phyloP scores from a whole-genome alignment of 2,329 filamentous ascomycete genomes.

The Zasmidium citrigriseum region DNA sequence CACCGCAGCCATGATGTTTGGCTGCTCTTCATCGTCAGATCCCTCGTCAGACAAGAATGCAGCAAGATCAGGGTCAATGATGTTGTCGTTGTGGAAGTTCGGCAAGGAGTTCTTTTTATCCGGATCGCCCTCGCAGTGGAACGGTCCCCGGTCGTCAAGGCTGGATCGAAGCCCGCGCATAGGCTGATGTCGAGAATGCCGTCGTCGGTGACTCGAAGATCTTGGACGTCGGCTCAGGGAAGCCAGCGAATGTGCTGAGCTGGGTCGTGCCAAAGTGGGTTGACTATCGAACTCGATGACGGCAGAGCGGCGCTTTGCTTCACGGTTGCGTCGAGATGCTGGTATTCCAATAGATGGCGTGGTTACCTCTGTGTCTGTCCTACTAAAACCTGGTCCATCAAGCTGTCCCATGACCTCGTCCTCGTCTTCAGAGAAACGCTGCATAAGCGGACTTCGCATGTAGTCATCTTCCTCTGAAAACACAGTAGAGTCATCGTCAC shows the following conservation, averaged over 20 bases:
- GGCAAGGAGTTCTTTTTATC: constrained; percentile 68
- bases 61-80: constrained; percentile 94
- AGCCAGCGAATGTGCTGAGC: constrained; percentile 85
- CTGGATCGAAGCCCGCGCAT: constrained; percentile 67
- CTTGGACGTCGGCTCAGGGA: constrained; percentile 71
- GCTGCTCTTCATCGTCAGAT: constrained; percentile 84
- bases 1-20: constrained; percentile 79
- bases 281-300: constrained; percentile 87
- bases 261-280: constrained; percentile 78
- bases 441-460: constrained; percentile 24
- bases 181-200: constrained; percentile 84
- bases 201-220: constrained; percentile 77
- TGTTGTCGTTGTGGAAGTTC: constrained; percentile 97
- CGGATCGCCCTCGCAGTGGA: constrained; percentile 75
- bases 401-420: constrained; percentile 17
- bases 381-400: constrained; percentile 27
- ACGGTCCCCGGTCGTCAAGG: constrained; percentile 81
- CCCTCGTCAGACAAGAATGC: constrained; percentile 94
- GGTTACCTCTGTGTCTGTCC: constrained; percentile 38
- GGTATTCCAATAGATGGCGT: constrained; percentile 67
- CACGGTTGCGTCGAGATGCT: constrained; percentile 66
- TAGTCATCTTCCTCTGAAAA: constrained; percentile 67
- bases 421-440: constrained; percentile 11
- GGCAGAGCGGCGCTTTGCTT: constrained; percentile 79
- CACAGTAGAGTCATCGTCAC: constrained; percentile 81